Evolutionary conservation across 371 early-diverging fungal genomes (phyloP).

Genomic region (Circinella umbellata): DNA sequence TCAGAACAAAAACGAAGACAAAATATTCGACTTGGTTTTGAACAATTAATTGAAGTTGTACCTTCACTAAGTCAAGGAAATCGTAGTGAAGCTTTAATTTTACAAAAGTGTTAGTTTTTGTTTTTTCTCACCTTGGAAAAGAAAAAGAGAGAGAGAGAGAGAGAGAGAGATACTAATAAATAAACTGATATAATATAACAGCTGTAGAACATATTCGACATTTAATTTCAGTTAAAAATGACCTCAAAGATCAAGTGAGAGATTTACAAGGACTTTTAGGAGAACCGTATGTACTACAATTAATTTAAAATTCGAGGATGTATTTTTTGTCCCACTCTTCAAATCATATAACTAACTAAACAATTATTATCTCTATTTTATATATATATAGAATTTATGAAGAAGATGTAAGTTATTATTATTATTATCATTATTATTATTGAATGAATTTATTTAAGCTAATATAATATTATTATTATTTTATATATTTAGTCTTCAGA

Average conservation of each 20-base stretch:
- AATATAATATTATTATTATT: not conserved
- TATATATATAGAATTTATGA: constrained; percentile 30
- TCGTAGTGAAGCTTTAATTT: constrained; percentile 61
- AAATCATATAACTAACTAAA: not conserved
- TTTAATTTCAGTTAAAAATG: constrained; percentile 34
- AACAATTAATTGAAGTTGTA: constrained; percentile 80
- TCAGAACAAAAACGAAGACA: constrained; percentile 91
- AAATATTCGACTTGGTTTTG: constrained; percentile 84
- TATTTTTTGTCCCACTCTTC: no score
- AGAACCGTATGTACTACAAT: constrained; percentile 30
- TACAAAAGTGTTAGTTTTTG: constrained; percentile 56
- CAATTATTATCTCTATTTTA: not conserved
- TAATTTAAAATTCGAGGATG: not conserved
- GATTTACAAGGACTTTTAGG: constrained; percentile 31
- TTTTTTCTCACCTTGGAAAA: no score
- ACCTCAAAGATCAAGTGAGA: constrained; percentile 36
- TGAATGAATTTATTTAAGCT: not conserved
- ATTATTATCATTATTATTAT: not conserved
- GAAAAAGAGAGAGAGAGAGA: not conserved
- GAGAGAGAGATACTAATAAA: not conserved
- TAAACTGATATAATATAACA: not conserved
- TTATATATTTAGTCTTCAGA: constrained; percentile 40
- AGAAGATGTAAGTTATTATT: constrained; percentile 40
- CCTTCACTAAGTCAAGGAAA: constrained; percentile 72
- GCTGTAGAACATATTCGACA: constrained; percentile 38